Conservation (phyloP, 2,329 filamentous ascomycete genomes). For the Escovopsis weberi region DNA sequence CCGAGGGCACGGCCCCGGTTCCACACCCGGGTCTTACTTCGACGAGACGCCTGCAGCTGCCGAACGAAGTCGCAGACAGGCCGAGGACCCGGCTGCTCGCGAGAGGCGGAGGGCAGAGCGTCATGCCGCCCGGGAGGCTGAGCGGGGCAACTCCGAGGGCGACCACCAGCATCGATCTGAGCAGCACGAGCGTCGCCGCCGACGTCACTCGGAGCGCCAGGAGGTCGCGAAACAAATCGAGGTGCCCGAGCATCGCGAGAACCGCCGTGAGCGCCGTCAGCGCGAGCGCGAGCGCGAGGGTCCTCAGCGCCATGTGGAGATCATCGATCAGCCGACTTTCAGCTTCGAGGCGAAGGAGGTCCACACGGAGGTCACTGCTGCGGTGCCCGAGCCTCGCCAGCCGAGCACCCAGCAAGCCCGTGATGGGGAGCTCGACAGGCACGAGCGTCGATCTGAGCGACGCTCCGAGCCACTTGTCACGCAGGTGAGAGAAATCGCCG, state of each 20-base stretch:
- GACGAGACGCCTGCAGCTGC: conserved; percentile 24
- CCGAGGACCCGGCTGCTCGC: conserved; percentile 35
- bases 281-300: background rate
- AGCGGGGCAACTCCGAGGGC: conserved; percentile 3
- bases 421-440: no score
- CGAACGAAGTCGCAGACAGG: conserved; percentile 23
- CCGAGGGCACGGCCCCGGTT: conserved; percentile 30
- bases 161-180: background rate
- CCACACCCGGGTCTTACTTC: conserved; percentile 14
- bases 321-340: background rate
- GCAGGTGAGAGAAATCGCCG: no score
- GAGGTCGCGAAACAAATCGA: conserved; percentile 6
- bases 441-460: no score
- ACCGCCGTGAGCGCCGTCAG: conserved; percentile 1
- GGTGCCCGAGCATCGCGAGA: conserved; percentile 6
- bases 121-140: conserved; percentile 7
- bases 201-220: conserved; percentile 2
- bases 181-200: conserved; percentile 1
- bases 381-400: no score
- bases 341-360: background rate
- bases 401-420: no score
- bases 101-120: conserved; percentile 23
- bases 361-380: background rate
- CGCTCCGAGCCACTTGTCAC: no score
- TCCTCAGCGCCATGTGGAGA: background rate